Conservation (phyloP, 345 rosid genomes). For the Eucalyptus leucophloia region DNA sequence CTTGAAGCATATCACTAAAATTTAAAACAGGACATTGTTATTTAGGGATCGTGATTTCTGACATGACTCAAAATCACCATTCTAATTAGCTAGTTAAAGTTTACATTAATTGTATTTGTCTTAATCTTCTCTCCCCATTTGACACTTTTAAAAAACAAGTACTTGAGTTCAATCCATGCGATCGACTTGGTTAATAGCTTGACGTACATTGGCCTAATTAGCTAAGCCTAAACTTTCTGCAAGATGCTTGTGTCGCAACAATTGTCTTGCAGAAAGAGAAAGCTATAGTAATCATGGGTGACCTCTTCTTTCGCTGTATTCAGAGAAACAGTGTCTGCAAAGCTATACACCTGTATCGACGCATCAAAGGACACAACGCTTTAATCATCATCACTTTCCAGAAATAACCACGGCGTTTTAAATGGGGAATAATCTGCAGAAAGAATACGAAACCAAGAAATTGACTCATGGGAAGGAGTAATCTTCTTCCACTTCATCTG, state of each 20-base stretch:
- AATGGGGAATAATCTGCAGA: neutral
- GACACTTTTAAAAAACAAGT: neutral
- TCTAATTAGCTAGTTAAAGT: neutral
- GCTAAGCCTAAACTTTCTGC: neutral
- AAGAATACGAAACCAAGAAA: neutral
- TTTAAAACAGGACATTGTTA: accelerated
- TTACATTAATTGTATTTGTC: neutral
- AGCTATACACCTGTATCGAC: neutral
- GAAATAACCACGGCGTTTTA: neutral
- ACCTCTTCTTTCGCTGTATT: neutral
- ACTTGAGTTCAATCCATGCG: neutral
- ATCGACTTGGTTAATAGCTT: neutral
- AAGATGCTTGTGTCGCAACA: neutral
- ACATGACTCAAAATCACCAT: neutral
- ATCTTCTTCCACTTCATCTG: neutral
- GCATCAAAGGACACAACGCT: neutral
- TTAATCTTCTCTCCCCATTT: neutral
- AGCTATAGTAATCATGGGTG: neutral
- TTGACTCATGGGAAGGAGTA: neutral
- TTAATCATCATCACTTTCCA: neutral
- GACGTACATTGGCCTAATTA: neutral
- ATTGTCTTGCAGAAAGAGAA: neutral
- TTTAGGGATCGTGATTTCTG: neutral
- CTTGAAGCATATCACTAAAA: neutral
- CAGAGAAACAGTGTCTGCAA: neutral